Evolutionary conservation across 2,329 filamentous ascomycete genomes (phyloP).

Genomic region (Hypoxylon sp.): DNA sequence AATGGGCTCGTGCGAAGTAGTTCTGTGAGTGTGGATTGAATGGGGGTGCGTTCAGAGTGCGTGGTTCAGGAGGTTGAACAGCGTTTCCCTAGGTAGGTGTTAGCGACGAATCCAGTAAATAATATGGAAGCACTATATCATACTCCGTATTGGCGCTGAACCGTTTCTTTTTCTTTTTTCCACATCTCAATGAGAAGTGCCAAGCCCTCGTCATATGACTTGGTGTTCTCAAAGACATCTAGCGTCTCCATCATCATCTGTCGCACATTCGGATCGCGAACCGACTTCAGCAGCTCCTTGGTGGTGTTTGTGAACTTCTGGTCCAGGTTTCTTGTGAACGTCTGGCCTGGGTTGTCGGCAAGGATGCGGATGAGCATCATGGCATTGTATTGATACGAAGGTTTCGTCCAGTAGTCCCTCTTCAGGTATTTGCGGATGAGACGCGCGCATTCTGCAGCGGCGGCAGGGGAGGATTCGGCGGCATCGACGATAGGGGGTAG

Average conservation of each 20-base stretch:
- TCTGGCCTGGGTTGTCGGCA: constrained; percentile 88
- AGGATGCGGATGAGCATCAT: constrained; percentile 96
- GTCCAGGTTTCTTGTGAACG: constrained; percentile 92
- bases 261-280: constrained; percentile 79
- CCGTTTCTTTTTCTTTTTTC: constrained; percentile 83
- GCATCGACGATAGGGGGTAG: constrained; percentile 94
- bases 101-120: constrained; percentile 37
- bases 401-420: constrained; percentile 72
- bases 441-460: constrained; percentile 83
- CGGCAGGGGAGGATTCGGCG: constrained; percentile 89
- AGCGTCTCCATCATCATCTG: constrained; percentile 91
- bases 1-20: constrained; percentile 67
- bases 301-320: constrained; percentile 81
- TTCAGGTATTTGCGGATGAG: constrained; percentile 85
- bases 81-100: constrained; percentile 43
- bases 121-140: constrained; percentile 23
- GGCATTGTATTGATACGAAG: constrained; percentile 91
- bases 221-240: constrained; percentile 79
- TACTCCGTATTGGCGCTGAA: constrained; percentile 64
- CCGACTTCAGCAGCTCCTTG: constrained; percentile 78
- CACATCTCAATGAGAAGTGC: constrained; percentile 83
- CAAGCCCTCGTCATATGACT: constrained; percentile 79
- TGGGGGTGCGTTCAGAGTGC: constrained; percentile 58
- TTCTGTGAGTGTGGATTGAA: constrained; percentile 62
- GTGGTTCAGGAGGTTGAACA: constrained; percentile 48